These are phyloP conservation scores for Shiraia sp. DNA, from an alignment of 2,329 filamentous ascomycete genomes.

Conservation along the genomic window DNA sequence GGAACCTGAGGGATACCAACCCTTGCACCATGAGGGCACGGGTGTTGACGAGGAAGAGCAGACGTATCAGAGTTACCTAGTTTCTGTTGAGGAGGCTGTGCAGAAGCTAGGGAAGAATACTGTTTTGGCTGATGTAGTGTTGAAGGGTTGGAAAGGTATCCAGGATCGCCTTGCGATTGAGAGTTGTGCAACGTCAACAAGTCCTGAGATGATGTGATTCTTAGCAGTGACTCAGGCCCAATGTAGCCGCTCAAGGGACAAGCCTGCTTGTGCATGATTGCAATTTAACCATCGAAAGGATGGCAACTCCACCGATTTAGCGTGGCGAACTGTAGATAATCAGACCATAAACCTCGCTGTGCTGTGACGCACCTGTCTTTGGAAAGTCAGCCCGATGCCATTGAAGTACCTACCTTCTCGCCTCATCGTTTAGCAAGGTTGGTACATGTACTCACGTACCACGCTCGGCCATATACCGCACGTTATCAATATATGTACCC, in stretches of 20 bases:
- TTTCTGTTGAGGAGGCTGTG: constrained; percentile 50
- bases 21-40: constrained; percentile 51
- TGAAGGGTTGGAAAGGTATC: constrained; percentile 51
- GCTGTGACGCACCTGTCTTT: no score
- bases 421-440: no score
- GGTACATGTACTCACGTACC: no score
- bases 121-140: constrained; percentile 52
- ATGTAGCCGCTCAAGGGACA: no score
- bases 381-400: no score
- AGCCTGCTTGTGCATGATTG: no score
- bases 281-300: background rate
- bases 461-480: constrained; percentile 1
- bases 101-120: constrained; percentile 43
- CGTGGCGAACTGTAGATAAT: no score
- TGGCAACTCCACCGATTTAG: no score
- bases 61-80: constrained; percentile 48
- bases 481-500: constrained; percentile 4
- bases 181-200: constrained; percentile 20
- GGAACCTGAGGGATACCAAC: constrained; percentile 51
- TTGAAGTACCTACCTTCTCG: no score
- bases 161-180: constrained; percentile 38
- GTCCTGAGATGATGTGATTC: constrained; percentile 19
- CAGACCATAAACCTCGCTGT: no score
- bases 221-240: background rate
- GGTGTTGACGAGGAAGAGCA: constrained; percentile 54